Evolutionary conservation across 2,329 filamentous ascomycete genomes (phyloP), one percentile per base, ranked within the genome.

Genomic region (Epichloe brachyelytri): DNA sequence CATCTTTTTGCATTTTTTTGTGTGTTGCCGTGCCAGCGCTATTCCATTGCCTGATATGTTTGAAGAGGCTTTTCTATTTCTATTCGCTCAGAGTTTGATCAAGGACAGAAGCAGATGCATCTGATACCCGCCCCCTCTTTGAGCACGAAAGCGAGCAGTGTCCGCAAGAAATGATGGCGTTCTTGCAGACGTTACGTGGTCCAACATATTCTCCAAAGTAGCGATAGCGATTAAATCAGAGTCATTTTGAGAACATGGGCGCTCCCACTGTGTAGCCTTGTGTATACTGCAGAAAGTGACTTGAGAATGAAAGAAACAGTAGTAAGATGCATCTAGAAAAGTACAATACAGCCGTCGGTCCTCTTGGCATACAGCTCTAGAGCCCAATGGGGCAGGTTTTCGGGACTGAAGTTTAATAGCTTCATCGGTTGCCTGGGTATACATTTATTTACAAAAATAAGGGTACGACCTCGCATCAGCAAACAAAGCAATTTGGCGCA

Each of bases 401-500:
- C 26, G 26, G 7, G 20, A 22, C 20, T 5, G 4, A 22, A 22
- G 20, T 22, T 22, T 4, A 5, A 22, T 22, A 1, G 20, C 4
- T 22, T 5, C 8, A 11, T 30, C 8, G 26, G 8, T 4, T 30
- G 8, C 3, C 8, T 1, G 1, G 0, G 8, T 1, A 26, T 26
- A 43, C 5, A n/a, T 10, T 8, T 17, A 33, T 33, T 17, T 30
- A 12, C 0, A 0, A 1, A 0, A 19, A 30, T 43, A 30, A 30
- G 12, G 7, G 1, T 0, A 0, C 1, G 0, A 5, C 0, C 6
- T n/a, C 2, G n/a, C 17, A 36, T 3, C 12, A n/a, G 8, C 1
- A 12, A 7, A 39, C 0, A 20, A 68, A 50, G 40, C 49, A 46
- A 60, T 60, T 60, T 60, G 59, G 59, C 59, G 59, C 59, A 60